Percentiles rank a stretch among this genome's conserved stretches.
Conservation (phyloP, 2,329 filamentous ascomycete genomes). For the Capronia americana region DNA sequence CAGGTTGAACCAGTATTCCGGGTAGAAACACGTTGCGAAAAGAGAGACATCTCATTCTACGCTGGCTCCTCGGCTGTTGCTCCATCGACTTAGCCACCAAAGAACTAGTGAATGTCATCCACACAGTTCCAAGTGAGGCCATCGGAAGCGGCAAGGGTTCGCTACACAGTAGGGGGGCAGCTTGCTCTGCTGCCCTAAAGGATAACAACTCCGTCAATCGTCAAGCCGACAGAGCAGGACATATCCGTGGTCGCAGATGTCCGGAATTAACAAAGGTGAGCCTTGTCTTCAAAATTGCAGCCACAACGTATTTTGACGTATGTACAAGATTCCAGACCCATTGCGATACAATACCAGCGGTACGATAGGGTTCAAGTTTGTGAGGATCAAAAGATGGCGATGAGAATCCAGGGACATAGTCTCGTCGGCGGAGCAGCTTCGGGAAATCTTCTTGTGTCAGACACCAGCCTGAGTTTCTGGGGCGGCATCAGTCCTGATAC, state of each 20-base stretch:
- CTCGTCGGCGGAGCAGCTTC: slow-evolving; percentile 33
- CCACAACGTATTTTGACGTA: neutral
- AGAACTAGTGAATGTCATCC: neutral
- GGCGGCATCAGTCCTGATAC: slow-evolving; percentile 52
- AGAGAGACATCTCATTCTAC: neutral
- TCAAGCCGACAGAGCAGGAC: neutral
- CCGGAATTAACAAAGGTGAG: neutral
- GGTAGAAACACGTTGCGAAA: neutral
- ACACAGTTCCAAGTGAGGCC: neutral
- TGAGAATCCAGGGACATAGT: slow-evolving; percentile 8
- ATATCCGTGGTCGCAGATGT: slow-evolving; percentile 6
- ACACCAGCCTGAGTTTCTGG: slow-evolving; percentile 54
- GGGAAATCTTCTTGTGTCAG: slow-evolving; percentile 43
- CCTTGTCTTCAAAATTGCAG: neutral
- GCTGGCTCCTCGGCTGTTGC: neutral
- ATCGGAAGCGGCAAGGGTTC: neutral
- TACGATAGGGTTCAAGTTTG: neutral
- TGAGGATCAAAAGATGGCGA: neutral
- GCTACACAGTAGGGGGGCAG: neutral
- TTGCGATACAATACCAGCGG: neutral
- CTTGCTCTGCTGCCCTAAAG: neutral
- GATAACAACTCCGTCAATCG: neutral
- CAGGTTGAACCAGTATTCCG: neutral
- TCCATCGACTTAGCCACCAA: neutral
- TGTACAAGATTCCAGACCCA: neutral